A percentile compares a stretch with the other conserved stretches of the same genome.
phyloP scores from a whole-genome alignment of 306 rosid species.

The cucumber (Cucumis sativus) region DNA sequence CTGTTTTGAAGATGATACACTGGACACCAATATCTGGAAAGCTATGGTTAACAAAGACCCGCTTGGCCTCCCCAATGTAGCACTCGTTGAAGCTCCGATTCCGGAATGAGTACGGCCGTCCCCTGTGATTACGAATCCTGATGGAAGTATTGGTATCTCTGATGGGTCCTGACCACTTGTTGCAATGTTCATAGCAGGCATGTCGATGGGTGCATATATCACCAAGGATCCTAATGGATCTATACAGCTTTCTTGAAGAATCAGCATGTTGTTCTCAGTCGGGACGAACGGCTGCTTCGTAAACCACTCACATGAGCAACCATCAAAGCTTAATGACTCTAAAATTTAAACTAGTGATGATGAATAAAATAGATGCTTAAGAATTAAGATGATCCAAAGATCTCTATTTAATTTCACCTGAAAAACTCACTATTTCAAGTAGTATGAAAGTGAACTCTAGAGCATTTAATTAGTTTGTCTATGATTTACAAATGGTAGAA shows the following conservation, averaged over 20 bases:
- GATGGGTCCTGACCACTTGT: slow-evolving; percentile 29
- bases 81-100: not conserved
- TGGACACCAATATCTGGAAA: slow-evolving; percentile 28
- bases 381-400: not conserved
- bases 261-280: slow-evolving; percentile 18
- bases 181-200: slow-evolving; percentile 10
- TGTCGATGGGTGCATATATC: slow-evolving; percentile 40
- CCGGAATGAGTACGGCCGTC: slow-evolving; percentile 19
- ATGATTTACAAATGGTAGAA: not conserved
- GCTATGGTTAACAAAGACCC: slow-evolving; percentile 49
- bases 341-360: not conserved
- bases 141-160: slow-evolving; percentile 37
- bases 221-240: slow-evolving; percentile 31
- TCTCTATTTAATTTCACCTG: not conserved
- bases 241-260: slow-evolving; percentile 48
- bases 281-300: slow-evolving; percentile 37
- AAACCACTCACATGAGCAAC: not conserved
- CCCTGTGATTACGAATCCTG: slow-evolving; percentile 40
- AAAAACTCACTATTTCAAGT: not conserved
- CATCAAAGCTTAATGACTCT: not conserved
- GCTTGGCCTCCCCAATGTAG: not conserved
- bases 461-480: not conserved
- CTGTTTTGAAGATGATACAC: not conserved
- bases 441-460: not conserved
- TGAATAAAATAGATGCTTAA: not conserved